phyloP scores from a whole-genome alignment of 164 flowering plant species.

The Chimonanthus salicifolius region DNA sequence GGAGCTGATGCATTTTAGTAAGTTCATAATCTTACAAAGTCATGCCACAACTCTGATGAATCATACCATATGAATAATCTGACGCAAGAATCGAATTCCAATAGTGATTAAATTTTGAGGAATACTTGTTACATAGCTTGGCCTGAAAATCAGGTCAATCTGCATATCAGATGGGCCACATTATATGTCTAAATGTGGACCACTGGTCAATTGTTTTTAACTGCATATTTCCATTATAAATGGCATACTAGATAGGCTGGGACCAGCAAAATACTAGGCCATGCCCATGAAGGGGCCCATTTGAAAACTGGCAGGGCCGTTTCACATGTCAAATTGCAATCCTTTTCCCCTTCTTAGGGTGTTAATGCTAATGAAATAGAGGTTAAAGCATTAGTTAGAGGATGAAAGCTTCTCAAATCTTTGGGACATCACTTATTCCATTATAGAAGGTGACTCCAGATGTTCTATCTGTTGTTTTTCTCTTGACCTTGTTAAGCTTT shows the following conservation, averaged over 20 bases:
- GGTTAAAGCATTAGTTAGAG: too few relatives aligned
- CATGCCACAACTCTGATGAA: too few relatives aligned
- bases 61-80: neutral
- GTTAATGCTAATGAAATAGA: too few relatives aligned
- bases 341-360: too few relatives aligned
- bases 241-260: neutral
- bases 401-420: too few relatives aligned
- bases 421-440: too few relatives aligned
- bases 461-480: too few relatives aligned
- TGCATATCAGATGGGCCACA: neutral
- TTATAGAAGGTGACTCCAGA: too few relatives aligned
- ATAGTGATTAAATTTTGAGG: neutral
- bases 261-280: neutral
- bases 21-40: too few relatives aligned
- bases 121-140: neutral
- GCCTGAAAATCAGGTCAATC: neutral
- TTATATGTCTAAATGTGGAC: neutral
- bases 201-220: neutral
- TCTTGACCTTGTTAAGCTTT: too few relatives aligned
- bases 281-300: neutral
- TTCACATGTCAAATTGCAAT: too few relatives aligned
- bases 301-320: neutral
- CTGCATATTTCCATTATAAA: neutral
- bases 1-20: too few relatives aligned
- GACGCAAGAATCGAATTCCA: neutral